Evolutionary conservation across 352 stramenopile species (phyloP), one percentile per base, ranked within the genome.

Genomic region (Globisporangium paddicum): DNA sequence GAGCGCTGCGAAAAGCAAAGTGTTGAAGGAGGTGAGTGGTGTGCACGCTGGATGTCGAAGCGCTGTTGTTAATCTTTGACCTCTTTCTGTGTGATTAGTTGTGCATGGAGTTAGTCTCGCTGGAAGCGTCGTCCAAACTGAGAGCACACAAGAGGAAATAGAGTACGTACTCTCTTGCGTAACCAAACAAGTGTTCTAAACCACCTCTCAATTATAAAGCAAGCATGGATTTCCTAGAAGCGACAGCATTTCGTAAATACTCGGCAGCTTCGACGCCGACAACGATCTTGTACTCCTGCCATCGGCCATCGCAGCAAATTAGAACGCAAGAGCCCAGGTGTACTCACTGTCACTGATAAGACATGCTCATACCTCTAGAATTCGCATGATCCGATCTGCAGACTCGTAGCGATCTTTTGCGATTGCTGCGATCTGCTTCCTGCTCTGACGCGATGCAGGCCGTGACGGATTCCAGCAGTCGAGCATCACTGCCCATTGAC

Each of bases 361-460:
- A 6, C 28, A 7, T 32, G 1, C 2, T 38, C 40, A 11, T 47
- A 90, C 79, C 73, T 90, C 76, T 19, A 90, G 71, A 37, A 90
- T 89, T 5, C 78, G 73, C 80, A 90, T 90, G 61, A 89, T 77
- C n/a, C 78, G 71, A 55, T 90, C 78, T 21, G 78, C 75, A 35
- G 80, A 66, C 54, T 89, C 80, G 47, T 82, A 87, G 3, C 80
- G 74, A n/a, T 81, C 71, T 46, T 82, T 81, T 18, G 75, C 57
- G 13, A 90, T 75, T 7, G 58, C 34, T 16, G 69, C 68, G 16
- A 90, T 45, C 1, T 64, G 50, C 28, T 66, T 66, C 34, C 62
- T 66, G 28, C 65, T 75, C 54, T 87, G 71, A 0, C 69, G 56
- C 38, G 75, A 85, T 0, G 52, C 28, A 19, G 65, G 55, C 52